Evolutionary conservation across 306 rosid genomes (phyloP).

Genomic region (Casuarina cunninghamiana): DNA sequence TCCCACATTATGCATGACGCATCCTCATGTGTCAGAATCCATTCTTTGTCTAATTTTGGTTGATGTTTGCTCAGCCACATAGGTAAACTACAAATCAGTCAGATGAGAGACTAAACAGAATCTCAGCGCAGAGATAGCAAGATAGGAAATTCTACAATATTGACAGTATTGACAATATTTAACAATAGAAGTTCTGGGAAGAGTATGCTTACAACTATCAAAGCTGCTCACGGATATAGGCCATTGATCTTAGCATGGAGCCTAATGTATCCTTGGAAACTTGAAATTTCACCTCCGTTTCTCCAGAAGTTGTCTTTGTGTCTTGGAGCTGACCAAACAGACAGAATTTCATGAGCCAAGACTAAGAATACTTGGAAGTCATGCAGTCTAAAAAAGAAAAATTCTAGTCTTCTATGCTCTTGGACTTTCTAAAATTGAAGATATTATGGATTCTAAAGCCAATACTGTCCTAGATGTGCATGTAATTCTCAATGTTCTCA

Average conservation of each 20-base stretch:
- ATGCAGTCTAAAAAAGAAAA: neutral
- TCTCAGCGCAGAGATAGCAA: slow-evolving; percentile 12
- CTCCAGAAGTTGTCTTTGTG: slow-evolving; percentile 65
- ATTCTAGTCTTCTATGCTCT: neutral
- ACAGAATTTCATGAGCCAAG: slow-evolving; percentile 16
- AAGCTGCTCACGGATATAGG: slow-evolving; percentile 69
- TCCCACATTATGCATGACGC: neutral
- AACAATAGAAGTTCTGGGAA: slow-evolving; percentile 17
- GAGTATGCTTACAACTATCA: slow-evolving; percentile 56
- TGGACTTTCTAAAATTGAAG: neutral
- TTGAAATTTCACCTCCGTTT: slow-evolving; percentile 78
- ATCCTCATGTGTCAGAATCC: neutral
- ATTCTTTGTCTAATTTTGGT: neutral
- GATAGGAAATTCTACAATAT: neutral
- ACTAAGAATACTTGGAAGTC: neutral
- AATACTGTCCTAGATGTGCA: neutral
- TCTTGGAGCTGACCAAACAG: slow-evolving; percentile 64
- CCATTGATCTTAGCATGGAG: slow-evolving; percentile 75
- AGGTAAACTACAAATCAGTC: neutral
- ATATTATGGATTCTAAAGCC: neutral
- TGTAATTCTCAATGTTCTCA: neutral
- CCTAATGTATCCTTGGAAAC: slow-evolving; percentile 68
- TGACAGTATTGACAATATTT: slow-evolving; percentile 17
- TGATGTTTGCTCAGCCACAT: slow-evolving; percentile 2
- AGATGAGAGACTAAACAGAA: neutral